phyloP scores from a whole-genome alignment of 2,329 filamentous ascomycete species.

The Colletotrichum somersetense region DNA sequence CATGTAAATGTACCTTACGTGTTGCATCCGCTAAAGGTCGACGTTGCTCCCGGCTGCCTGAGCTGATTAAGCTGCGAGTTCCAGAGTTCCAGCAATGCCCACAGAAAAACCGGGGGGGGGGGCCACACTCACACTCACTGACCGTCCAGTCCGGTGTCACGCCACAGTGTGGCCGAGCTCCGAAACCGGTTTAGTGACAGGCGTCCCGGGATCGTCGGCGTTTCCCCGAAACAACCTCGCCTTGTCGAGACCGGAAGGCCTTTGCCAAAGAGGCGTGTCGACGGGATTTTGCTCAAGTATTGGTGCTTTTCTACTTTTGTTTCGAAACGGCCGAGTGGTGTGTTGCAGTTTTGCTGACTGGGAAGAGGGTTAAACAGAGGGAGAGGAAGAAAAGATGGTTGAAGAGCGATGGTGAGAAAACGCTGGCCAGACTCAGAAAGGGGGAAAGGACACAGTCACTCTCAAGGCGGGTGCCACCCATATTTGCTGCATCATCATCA shows the following conservation, averaged over 20 bases:
- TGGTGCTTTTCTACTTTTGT: not conserved
- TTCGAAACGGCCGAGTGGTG: not conserved
- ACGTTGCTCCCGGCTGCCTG: constrained; percentile 39
- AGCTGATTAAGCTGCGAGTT: constrained; percentile 37
- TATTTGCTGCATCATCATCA: not conserved
- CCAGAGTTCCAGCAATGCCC: constrained; percentile 18
- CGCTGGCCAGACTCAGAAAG: too few relatives aligned
- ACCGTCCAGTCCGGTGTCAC: not conserved
- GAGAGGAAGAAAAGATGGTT: not conserved
- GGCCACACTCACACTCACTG: too few relatives aligned
- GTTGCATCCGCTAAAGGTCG: constrained; percentile 23
- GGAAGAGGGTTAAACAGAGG: not conserved
- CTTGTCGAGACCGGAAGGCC: not conserved
- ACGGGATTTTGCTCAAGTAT: not conserved
- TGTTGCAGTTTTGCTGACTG: not conserved
- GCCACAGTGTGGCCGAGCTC: constrained; percentile 26
- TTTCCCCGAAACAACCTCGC: constrained; percentile 14
- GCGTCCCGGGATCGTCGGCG: constrained; percentile 5
- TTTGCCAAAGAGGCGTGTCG: not conserved
- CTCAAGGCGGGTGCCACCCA: not conserved
- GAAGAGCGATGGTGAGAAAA: not conserved
- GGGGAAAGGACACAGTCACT: not conserved
- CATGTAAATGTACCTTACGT: constrained; percentile 28
- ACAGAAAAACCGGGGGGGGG: constrained; percentile 5
- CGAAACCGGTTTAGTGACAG: constrained; percentile 35